These are phyloP conservation scores for Pichia kudriavzevii DNA, from an alignment of 1,139 yeast species.

Conservation along the genomic window DNA sequence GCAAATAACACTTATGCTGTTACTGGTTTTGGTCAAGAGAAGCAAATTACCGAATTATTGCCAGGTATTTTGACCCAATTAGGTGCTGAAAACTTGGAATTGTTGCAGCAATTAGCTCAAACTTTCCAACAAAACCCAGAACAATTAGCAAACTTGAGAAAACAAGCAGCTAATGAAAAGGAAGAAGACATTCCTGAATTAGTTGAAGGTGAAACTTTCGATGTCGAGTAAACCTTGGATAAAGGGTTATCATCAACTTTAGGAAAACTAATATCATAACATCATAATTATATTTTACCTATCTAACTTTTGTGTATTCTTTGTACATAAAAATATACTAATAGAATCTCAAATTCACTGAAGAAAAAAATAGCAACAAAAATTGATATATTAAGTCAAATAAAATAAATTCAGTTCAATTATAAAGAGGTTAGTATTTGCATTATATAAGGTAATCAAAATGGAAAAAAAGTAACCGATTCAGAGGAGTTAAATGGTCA, in stretches of 20 bases:
- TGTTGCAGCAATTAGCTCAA: conserved; percentile 85
- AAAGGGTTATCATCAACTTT: background rate
- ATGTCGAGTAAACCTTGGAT: conserved; percentile 33
- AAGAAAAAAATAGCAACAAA: background rate
- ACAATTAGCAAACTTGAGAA: conserved; percentile 33
- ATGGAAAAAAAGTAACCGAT: no score
- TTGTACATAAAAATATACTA: no score
- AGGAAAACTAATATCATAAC: no score
- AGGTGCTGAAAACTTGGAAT: conserved; percentile 92
- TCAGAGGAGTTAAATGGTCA: no score
- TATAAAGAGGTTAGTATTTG: no score
- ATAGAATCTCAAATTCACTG: background rate
- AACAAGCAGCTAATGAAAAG: conserved; percentile 41
- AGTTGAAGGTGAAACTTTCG: conserved; percentile 93
- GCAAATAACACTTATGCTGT: conserved; percentile 89
- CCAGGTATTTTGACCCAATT: conserved; percentile 95
- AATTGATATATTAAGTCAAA: background rate
- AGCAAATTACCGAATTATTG: conserved; percentile 84
- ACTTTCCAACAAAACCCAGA: conserved; percentile 56
- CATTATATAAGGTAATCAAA: no score
- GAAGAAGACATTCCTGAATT: conserved; percentile 85
- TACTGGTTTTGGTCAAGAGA: conserved; percentile 93
- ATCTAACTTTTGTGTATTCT: no score
- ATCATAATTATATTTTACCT: no score
- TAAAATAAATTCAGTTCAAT: no score